Evolutionary conservation across 2,329 filamentous ascomycete genomes (phyloP), one percentile per base, ranked within the genome.

Genomic region (Fusarium sp.): DNA sequence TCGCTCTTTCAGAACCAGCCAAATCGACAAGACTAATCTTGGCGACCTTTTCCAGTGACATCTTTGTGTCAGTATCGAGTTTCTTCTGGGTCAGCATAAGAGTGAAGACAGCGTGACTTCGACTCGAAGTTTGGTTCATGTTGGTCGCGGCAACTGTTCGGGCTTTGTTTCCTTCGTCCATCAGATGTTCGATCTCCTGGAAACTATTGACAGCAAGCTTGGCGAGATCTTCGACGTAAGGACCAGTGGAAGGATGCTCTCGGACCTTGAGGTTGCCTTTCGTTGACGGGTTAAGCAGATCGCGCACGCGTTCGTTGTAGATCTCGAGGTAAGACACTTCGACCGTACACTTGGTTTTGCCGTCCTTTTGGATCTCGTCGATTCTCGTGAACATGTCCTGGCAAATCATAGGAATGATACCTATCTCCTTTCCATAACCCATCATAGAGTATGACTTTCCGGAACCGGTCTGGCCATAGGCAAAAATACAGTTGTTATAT

Each of bases 361-460:
- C 90, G 80, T 97, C 93, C 73, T 85, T 78, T 72, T 91, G 87
- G 75, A 95, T 84, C 50, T 83, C 82, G 26, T 84, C 83, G 77
- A 99, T 99, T 69, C 95, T 88, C 77, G 91, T 89, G 79, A 99
- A 99, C 94, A 99, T 98, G 76, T 97, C 91, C 83, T 96, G 93
- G 80, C 96, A 99, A 82, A 99, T 99, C 76, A 90, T 92, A 46
- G 97, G 96, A 67, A 98, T 98, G 69, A 99, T 96, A 79, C 96
- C 96, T 61, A 94, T 88, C 77, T 99, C 95, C 76, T 95, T 91
- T 56, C 96, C 96, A 81, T 98, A 99, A 50, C 96, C 96, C 96
- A 99, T 99, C 95, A 99, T 99, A 31, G 94, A 98, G 81, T 99
- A 99, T 18, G 94, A 98, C 83, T 99, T 99, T 81, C 96, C 96